Evolutionary conservation across 345 rosid species (phyloP).

Genomic region (Conringia planisiliqua): DNA sequence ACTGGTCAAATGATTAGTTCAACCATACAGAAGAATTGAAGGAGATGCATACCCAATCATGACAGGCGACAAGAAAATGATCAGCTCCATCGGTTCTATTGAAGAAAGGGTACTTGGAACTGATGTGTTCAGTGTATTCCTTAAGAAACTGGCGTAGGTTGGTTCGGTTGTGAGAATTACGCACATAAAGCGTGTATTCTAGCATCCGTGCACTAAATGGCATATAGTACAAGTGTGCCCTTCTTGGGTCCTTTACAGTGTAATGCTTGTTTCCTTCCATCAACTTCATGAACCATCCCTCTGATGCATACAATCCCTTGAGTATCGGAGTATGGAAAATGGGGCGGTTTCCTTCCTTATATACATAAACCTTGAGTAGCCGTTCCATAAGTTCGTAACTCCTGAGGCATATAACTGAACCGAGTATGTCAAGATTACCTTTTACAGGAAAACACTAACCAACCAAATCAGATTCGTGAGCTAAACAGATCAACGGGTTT

Average conservation of each 20-base stretch:
- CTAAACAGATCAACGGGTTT: neutral
- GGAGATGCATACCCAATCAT: slow-evolving; percentile 77
- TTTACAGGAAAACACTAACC: neutral
- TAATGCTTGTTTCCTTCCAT: slow-evolving; percentile 75
- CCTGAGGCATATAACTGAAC: slow-evolving; percentile 47
- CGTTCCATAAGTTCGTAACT: slow-evolving; percentile 94
- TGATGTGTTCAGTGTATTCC: slow-evolving; percentile 62
- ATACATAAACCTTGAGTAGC: slow-evolving; percentile 67
- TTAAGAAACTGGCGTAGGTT: slow-evolving; percentile 69
- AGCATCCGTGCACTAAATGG: slow-evolving; percentile 96
- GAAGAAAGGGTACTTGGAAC: slow-evolving; percentile 84
- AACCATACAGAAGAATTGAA: neutral
- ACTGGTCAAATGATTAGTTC: neutral
- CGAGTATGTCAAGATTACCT: slow-evolving; percentile 22
- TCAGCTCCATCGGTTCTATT: slow-evolving; percentile 93
- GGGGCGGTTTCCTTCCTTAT: slow-evolving; percentile 83
- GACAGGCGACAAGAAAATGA: slow-evolving; percentile 96
- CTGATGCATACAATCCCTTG: slow-evolving; percentile 95
- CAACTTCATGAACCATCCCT: slow-evolving; percentile 99
- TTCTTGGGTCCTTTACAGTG: slow-evolving; percentile 73
- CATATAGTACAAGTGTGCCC: slow-evolving; percentile 87
- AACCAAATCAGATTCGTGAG: neutral
- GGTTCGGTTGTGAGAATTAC: slow-evolving; percentile 87
- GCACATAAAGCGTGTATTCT: slow-evolving; percentile 76
- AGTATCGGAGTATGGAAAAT: slow-evolving; percentile 84